Conservation (phyloP, 805 yeast genomes). For the Nakazawaea ambrosiae region DNA sequence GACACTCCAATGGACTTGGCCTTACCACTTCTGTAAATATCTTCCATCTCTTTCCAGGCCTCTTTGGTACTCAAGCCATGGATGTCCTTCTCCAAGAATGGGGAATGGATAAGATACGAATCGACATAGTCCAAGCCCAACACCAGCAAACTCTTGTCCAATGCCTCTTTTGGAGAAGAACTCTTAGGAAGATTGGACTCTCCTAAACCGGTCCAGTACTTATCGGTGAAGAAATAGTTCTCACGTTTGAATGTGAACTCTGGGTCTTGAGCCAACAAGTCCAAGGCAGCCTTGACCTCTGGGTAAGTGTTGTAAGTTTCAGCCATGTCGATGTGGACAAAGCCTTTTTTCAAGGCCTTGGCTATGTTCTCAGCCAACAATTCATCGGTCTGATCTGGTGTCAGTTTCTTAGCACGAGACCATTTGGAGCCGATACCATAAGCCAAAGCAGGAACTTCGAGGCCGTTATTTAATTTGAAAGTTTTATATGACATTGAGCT, state of each 20-base stretch:
- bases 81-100: constrained; percentile 17
- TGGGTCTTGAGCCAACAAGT: constrained; percentile 7
- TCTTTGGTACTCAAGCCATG: constrained; percentile 29
- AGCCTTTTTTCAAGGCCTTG: constrained; percentile 25
- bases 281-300: constrained; percentile 9
- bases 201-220: constrained; percentile 31
- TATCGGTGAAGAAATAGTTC: constrained; percentile 44
- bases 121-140: constrained; percentile 24
- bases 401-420: constrained; percentile 28
- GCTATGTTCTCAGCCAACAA: constrained; percentile 3
- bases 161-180: constrained; percentile 28
- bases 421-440: constrained; percentile 63
- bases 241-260: constrained; percentile 20
- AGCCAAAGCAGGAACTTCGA: constrained; percentile 56
- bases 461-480: constrained; percentile 48
- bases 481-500: too few species aligned
- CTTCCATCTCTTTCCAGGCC: constrained; percentile 14
- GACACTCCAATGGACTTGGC: constrained; percentile 67
- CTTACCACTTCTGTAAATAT: constrained; percentile 39
- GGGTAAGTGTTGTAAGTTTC: constrained; percentile 47
- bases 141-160: constrained; percentile 33
- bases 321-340: constrained; percentile 53
- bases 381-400: constrained; percentile 10
- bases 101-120: constrained; percentile 10
- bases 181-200: constrained; percentile 6